Base-by-base conservation (phyloP, 805 yeast species). In the Candida krabiensis region DNA sequence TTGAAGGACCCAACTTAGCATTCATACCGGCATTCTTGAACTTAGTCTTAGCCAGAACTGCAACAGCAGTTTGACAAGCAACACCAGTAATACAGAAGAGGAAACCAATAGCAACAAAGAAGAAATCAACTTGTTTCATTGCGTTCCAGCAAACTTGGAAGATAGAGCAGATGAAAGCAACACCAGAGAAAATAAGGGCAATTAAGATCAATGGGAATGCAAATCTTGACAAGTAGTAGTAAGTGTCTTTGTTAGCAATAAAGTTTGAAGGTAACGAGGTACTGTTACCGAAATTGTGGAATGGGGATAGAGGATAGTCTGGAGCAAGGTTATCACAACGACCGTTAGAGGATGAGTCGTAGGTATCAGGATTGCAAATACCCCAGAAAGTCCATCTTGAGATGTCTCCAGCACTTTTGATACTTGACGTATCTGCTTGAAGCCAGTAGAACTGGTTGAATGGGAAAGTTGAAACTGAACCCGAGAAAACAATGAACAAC, bases 361-460 rank as follows among this genome's bases (percentile, higher is more conserved):
- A 51, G 48, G 60, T 52, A 13, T 39, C 43, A 36, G 68, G 68
- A 34, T 67, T 67, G 60, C 87, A 80, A 31, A 83, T 72, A 50
- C 91, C 90, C 91, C 91, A 85, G 67, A 78, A 83, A 2, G 90
- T 83, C 90, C 90, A 85, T 53, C 86, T 79, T n/a, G 87, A 67
- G 33, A 67, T 52, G 25, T 58, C 60, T 30, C 64, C 53, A 21
- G 57, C 57, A 16, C 68, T 83, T 30, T 68, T 59, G 3, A 83
- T 77, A 31, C 57, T 58, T 2, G 78, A 63, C 34, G 91, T 84
- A 55, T 83, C 82, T 34, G 81, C 90, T 58, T 75, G 67, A 25
- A 85, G 55, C 87, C 88, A 81, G 63, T 80, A 85, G 53, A 84
- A 83, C 22, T 63, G 64, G 61, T 81, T 68, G 50, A 84, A 69